Evolutionary conservation across 257 asterid genomes (phyloP).

Genomic region (Anisodus acutangulus): DNA sequence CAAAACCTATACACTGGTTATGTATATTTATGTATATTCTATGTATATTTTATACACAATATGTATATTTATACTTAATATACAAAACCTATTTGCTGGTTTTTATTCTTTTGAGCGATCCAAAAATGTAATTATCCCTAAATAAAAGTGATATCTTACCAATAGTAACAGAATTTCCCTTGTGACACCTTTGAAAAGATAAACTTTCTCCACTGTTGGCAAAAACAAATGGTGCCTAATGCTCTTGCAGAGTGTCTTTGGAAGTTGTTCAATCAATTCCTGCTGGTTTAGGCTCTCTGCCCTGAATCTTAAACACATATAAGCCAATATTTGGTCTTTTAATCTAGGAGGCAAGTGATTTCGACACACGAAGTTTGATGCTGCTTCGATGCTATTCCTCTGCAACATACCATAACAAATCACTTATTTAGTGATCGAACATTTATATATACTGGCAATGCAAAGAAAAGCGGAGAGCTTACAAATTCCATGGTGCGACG

Average conservation of each 20-base stretch:
- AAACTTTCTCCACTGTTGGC: conserved; percentile 71
- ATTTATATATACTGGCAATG: not conserved
- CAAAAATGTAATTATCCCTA: too few species aligned
- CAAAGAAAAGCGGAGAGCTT: conserved; percentile 35
- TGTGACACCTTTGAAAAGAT: conserved; percentile 79
- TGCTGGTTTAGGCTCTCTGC: conserved; percentile 93
- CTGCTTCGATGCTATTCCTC: conserved; percentile 88
- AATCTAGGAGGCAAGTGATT: conserved; percentile 77
- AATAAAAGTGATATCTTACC: conserved; percentile 40
- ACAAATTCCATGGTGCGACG: conserved; percentile 95
- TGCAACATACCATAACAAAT: conserved; percentile 31
- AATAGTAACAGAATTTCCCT: conserved; percentile 63
- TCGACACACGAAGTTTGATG: conserved; percentile 75
- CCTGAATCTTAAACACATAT: conserved; percentile 84
- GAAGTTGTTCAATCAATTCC: conserved; percentile 83
- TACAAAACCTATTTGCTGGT: too few species aligned
- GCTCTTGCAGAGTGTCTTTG: conserved; percentile 71
- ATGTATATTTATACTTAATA: too few species aligned
- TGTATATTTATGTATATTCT: too few species aligned
- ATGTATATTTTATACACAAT: too few species aligned
- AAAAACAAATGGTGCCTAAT: conserved; percentile 78
- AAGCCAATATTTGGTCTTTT: conserved; percentile 82
- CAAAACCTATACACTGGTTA: too few species aligned
- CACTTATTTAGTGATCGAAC: not conserved
- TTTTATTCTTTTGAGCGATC: too few species aligned